Percentiles rank a stretch among this genome's conserved stretches.
phyloP scores from a whole-genome alignment of 2,329 filamentous ascomycete genomes.

The Onygenales sp. region DNA sequence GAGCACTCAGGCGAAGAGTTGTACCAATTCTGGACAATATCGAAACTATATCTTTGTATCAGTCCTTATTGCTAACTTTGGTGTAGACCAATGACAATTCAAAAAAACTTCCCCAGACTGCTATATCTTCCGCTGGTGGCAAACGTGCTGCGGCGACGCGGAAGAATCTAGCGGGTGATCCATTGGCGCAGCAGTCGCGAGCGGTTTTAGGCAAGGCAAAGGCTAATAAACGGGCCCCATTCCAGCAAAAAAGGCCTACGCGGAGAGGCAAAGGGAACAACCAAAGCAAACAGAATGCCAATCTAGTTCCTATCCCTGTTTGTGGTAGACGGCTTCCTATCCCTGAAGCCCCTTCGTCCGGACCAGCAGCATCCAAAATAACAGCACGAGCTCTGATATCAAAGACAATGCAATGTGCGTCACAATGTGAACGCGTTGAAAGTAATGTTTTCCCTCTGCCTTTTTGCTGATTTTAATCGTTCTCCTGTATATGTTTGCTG shows the following conservation, averaged over 20 bases:
- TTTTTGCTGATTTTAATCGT: slow-evolving; percentile 6
- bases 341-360: background rate
- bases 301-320: background rate
- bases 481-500: background rate
- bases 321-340: background rate
- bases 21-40: no score
- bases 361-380: background rate
- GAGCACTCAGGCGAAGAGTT: background rate
- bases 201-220: no score
- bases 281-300: background rate
- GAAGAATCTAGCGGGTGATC: no score
- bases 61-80: no score
- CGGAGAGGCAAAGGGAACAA: background rate
- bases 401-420: slow-evolving; percentile 6
- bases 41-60: no score
- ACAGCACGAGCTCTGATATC: slow-evolving; percentile 10
- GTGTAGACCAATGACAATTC: no score
- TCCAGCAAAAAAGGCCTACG: background rate
- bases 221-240: no score
- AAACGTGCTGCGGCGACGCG: no score
- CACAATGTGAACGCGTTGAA: slow-evolving; percentile 11
- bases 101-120: no score
- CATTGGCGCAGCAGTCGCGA: no score
- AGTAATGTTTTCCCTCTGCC: slow-evolving; percentile 10
- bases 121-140: no score